Evolutionary conservation across 164 flowering plant genomes (phyloP), one percentile per base, ranked within the genome.

Genomic region (Nymphaea thermarum): DNA sequence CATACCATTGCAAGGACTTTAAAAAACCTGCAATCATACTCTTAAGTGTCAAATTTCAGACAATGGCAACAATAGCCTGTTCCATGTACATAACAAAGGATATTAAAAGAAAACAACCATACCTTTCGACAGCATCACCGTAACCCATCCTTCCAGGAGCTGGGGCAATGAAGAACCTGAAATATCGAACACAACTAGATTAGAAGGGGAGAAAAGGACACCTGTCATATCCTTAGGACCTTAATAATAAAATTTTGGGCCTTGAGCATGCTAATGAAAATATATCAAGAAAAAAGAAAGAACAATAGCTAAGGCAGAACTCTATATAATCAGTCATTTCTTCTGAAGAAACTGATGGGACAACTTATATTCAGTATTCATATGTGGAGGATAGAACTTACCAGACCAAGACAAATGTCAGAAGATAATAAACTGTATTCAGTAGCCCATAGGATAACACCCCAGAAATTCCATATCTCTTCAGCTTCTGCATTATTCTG

Each of bases 1-100:
- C 96, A 91, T 17, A 89, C 93, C 89, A 83, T 84, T 55, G 96
- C 93, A 90, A 87, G 81, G 68, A 89, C 68, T 79, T 91, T 89
- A 66, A 91, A 65, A 80, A 91, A 91, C 77, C 97, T 91, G 86
- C 73, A 80, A 65, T 45, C 11, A 5, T 5, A 5, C 53, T 5
- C 53, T 10, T 5, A 45, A 10, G 53, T 45, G 11, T 45, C 36
- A 45, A 45, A 1, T 45, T 45, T 45, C 53, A 45, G 53, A 45
- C 11, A 5, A 10, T 45, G 36, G 11, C 53, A 45, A 5, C 7
- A 45, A 10, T 45, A 45, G 11, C 53, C 11, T 45, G 7, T 45
- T 45, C 11, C 53, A 45, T 44, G n/a, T 66, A 70, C 53, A 45
- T 45, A 10, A 45, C 7, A 5, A 45, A 45, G 53, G 11, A 45